phyloP scores from a whole-genome alignment of 2,329 filamentous ascomycete species.

The Aspergillus piperis region DNA sequence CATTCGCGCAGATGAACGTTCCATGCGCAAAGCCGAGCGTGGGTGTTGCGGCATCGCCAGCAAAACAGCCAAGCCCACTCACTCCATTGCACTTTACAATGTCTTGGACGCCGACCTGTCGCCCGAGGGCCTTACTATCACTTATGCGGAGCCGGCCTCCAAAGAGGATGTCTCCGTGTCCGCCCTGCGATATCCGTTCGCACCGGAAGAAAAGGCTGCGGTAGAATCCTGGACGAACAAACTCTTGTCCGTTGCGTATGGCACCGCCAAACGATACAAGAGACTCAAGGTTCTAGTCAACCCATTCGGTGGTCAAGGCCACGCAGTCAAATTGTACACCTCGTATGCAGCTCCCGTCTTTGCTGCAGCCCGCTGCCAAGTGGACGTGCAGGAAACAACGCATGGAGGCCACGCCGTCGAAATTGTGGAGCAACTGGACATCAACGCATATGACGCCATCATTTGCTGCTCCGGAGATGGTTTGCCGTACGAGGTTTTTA shows the following conservation, averaged over 20 bases:
- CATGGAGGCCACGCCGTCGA: constrained; percentile 76
- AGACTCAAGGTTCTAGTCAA: constrained; percentile 88
- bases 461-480: constrained; percentile 92
- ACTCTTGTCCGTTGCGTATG: constrained; percentile 72
- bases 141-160: constrained; percentile 65
- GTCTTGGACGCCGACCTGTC: constrained; percentile 76
- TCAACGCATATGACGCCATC: constrained; percentile 79
- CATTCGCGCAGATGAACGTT: constrained; percentile 52
- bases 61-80: constrained; percentile 52
- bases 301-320: constrained; percentile 82
- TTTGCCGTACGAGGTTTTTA: constrained; percentile 89
- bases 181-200: constrained; percentile 63
- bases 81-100: constrained; percentile 75
- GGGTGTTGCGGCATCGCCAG: constrained; percentile 59
- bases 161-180: constrained; percentile 63
- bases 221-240: constrained; percentile 62
- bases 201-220: constrained; percentile 53
- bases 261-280: constrained; percentile 65
- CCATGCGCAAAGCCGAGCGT: constrained; percentile 50
- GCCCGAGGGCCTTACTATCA: constrained; percentile 64
- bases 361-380: constrained; percentile 72
- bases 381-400: constrained; percentile 73
- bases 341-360: constrained; percentile 79
- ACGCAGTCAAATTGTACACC: constrained; percentile 71
- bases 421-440: constrained; percentile 72